Percentiles rank a stretch among this genome's conserved stretches.
These are phyloP conservation scores for Ophiobolus disseminans DNA, from an alignment of 2,329 filamentous ascomycete species.

Conservation along the genomic window DNA sequence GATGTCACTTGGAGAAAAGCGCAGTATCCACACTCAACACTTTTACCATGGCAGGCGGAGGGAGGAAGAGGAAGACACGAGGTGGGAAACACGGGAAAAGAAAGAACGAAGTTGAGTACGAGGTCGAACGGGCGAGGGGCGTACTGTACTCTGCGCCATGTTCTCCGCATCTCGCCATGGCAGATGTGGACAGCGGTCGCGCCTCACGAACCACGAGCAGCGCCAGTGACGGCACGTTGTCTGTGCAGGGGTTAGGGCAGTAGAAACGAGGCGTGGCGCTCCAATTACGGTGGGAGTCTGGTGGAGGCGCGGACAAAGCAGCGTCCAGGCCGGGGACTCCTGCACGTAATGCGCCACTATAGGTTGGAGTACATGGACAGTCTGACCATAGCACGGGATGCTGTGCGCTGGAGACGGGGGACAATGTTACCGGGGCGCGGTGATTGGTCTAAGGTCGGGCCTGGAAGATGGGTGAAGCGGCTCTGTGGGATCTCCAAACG, in stretches of 20 bases:
- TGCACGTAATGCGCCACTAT: not conserved
- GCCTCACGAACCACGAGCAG: conserved; percentile 21
- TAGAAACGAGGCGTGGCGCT: conserved; percentile 20
- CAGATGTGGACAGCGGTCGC: conserved; percentile 26
- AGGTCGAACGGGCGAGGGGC: conserved; percentile 17
- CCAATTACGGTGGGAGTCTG: conserved; percentile 10
- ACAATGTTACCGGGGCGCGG: too few species aligned
- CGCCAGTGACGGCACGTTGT: conserved; percentile 23
- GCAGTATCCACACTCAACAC: conserved; percentile 17
- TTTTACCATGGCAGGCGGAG: conserved; percentile 28
- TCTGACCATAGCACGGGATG: too few species aligned
- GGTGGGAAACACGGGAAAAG: conserved; percentile 3
- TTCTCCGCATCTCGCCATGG: conserved; percentile 42
- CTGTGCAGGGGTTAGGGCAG: conserved; percentile 18
- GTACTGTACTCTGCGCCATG: conserved; percentile 31
- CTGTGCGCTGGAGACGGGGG: too few species aligned
- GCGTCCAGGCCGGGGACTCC: too few species aligned
- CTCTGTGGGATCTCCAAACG: too few species aligned
- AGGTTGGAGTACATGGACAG: too few species aligned
- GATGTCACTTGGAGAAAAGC: conserved; percentile 29
- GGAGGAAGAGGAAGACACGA: not conserved
- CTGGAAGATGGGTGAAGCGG: not conserved
- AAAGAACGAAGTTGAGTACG: conserved; percentile 8
- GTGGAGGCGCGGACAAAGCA: too few species aligned
- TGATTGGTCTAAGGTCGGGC: conserved; percentile 2